Percentiles rank a stretch among this genome's conserved stretches.
Conservation (phyloP, 495 filamentous ascomycete species). For the Cercophora newfieldiana region DNA sequence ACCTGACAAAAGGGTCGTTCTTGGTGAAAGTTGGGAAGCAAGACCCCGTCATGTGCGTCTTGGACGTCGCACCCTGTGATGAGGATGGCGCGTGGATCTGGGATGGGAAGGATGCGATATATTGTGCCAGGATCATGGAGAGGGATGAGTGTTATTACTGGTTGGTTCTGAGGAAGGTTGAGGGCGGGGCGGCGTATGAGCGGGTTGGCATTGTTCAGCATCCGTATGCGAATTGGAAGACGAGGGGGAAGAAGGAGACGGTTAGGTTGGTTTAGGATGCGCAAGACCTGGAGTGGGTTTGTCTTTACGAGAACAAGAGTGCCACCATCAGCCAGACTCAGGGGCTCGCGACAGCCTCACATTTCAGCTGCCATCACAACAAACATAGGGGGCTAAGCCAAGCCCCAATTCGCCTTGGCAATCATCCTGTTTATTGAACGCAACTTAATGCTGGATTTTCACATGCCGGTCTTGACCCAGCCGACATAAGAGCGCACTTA, state of each 20-base stretch:
- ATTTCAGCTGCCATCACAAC: no score
- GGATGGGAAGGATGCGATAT: conserved; percentile 11
- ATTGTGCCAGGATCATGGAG: conserved; percentile 16
- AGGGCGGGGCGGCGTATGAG: conserved; percentile 1
- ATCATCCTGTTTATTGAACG: no score
- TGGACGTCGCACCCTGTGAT: conserved; percentile 8
- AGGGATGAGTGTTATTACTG: conserved; percentile 4
- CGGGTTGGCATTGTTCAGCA: conserved; percentile 12
- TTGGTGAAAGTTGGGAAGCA: conserved; percentile 5
- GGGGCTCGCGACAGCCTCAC: no score
- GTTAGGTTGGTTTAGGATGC: neutral
- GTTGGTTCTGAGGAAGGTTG: conserved; percentile 15
- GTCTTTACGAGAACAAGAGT: no score
- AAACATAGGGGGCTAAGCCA: no score
- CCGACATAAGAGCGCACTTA: neutral
- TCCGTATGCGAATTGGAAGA: conserved; percentile 1
- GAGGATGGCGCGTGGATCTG: conserved; percentile 17
- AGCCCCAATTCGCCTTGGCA: no score
- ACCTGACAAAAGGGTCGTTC: conserved; percentile 2
- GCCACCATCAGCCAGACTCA: no score
- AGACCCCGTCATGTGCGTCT: conserved; percentile 1
- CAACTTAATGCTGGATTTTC: no score
- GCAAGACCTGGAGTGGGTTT: no score
- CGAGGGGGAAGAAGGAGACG: neutral
- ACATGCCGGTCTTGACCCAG: neutral